Evolutionary conservation across 768 basidiomycete species (phyloP).

Genomic region (Amanita rubescens): DNA sequence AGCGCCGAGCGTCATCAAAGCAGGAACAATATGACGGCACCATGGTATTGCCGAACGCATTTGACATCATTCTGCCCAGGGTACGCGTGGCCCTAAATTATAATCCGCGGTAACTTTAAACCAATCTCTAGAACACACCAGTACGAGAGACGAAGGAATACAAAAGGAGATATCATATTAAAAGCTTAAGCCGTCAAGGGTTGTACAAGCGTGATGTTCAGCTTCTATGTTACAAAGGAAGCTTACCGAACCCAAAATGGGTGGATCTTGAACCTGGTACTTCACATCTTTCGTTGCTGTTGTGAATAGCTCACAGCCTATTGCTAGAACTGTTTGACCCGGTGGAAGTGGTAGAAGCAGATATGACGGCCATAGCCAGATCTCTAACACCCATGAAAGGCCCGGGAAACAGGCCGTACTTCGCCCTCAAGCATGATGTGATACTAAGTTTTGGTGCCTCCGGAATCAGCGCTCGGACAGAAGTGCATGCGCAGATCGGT

Average conservation of each 20-base stretch:
- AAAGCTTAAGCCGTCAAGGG: constrained; percentile 9
- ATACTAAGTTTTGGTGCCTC: constrained; percentile 13
- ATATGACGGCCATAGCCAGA: constrained; percentile 3
- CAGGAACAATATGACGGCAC: constrained; percentile 10
- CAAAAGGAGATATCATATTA: constrained; percentile 10
- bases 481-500: constrained; percentile 13
- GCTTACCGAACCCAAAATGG: constrained; percentile 2
- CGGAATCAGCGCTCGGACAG: constrained; percentile 14
- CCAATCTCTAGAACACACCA: constrained; percentile 12
- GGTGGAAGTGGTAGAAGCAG: constrained; percentile 3
- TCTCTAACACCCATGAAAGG: constrained; percentile 4
- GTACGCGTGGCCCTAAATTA: not conserved
- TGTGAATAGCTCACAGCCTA: not conserved
- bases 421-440: constrained; percentile 13
- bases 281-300: not conserved
- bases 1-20: constrained; percentile 8
- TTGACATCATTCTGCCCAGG: constrained; percentile 13
- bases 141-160: constrained; percentile 17
- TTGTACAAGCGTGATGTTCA: constrained; percentile 6
- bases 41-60: constrained; percentile 11
- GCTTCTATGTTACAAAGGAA: constrained; percentile 15
- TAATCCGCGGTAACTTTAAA: not conserved
- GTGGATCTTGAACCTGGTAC: constrained; percentile 4
- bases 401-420: constrained; percentile 9
- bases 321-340: constrained; percentile 6